Evolutionary conservation across 2,329 filamentous ascomycete species (phyloP).

Genomic region (Aspergillus fijiensis): DNA sequence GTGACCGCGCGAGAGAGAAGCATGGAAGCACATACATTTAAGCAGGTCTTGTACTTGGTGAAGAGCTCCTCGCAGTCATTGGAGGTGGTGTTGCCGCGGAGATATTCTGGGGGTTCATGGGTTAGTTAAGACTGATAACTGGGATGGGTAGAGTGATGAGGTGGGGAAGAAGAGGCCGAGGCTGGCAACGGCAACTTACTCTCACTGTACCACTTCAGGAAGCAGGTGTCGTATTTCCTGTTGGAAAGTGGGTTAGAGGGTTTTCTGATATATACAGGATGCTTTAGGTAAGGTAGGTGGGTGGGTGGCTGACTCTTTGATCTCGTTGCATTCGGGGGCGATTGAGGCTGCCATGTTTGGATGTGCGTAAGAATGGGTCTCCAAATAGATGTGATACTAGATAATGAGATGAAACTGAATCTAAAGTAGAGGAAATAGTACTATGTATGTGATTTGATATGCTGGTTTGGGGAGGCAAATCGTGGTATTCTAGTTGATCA

Average conservation of each 20-base stretch:
- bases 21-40: conserved; percentile 62
- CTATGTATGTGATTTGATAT: conserved; percentile 1
- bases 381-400: too few species aligned
- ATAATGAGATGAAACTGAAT: background rate
- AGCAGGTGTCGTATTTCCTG: conserved; percentile 94
- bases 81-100: conserved; percentile 76
- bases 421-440: background rate
- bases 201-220: conserved; percentile 99
- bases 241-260: conserved; percentile 9
- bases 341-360: conserved; percentile 84
- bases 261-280: conserved; percentile 4
- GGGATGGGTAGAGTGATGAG: too few species aligned
- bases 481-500: background rate
- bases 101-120: conserved; percentile 65
- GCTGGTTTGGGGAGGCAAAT: background rate
- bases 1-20: background rate
- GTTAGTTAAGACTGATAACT: background rate
- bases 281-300: background rate
- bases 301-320: conserved; percentile 73
- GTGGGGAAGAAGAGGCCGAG: too few species aligned
- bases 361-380: background rate
- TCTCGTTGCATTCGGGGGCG: conserved; percentile 89
- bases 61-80: conserved; percentile 88
- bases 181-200: conserved; percentile 55
- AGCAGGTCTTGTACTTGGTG: conserved; percentile 81